These are phyloP conservation scores for Pelargonium fulgidum DNA, from an alignment of 441 rosid species.

Conservation along the genomic window DNA sequence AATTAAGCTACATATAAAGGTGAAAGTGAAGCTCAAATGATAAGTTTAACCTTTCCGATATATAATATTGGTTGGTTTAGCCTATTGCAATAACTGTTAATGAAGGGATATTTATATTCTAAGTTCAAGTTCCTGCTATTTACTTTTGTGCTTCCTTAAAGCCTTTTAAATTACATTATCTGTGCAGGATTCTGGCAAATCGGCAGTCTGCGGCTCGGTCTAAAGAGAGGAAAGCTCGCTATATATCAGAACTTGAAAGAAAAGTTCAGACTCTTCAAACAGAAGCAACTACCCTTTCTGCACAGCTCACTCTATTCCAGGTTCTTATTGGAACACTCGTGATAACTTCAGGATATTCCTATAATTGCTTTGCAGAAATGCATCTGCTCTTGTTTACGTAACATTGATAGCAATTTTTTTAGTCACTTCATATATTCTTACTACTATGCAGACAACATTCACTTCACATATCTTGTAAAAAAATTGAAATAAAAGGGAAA, in stretches of 20 bases:
- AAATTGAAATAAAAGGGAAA: not conserved
- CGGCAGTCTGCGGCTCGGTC: constrained; percentile 88
- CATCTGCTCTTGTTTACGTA: too few species aligned
- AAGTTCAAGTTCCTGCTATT: not conserved
- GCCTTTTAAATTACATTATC: not conserved
- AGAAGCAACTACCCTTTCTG: constrained; percentile 83
- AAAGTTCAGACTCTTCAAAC: constrained; percentile 86
- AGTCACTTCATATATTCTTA: not conserved
- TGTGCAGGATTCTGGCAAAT: constrained; percentile 69
- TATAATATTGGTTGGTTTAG: too few species aligned
- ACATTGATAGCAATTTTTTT: not conserved
- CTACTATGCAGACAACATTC: not conserved
- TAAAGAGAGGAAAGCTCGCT: constrained; percentile 83
- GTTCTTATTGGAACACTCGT: constrained; percentile 24
- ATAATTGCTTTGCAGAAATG: not conserved
- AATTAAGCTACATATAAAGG: too few species aligned
- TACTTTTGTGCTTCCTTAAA: not conserved
- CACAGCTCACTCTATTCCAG: constrained; percentile 80
- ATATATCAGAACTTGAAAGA: constrained; percentile 69
- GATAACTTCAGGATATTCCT: not conserved
- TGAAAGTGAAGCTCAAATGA: too few species aligned
- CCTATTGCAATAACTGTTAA: too few species aligned
- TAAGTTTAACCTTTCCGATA: too few species aligned
- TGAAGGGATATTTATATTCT: too few species aligned
- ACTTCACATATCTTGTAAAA: not conserved